Percentiles rank a stretch among this genome's conserved stretches.
Evolutionary conservation across 2,329 filamentous ascomycete species (phyloP).

Genomic region (Chaetomiaceae sp.): DNA sequence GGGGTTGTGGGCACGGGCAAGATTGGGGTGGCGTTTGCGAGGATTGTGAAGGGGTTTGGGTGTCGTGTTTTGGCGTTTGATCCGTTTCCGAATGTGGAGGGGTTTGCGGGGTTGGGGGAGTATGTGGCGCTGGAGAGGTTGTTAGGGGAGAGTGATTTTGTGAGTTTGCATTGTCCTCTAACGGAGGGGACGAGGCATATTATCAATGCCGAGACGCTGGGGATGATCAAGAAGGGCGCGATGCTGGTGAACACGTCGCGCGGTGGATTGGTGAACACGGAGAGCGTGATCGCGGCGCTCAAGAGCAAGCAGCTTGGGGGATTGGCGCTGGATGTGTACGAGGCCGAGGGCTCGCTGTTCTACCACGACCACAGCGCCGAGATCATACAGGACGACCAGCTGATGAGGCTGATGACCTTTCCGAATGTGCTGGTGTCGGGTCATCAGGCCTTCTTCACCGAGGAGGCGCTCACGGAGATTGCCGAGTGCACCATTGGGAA

Average conservation of each 20-base stretch:
- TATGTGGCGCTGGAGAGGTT: conserved; percentile 52
- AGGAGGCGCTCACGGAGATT: conserved; percentile 61
- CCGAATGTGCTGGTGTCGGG: conserved; percentile 63
- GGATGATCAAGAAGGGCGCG: conserved; percentile 53
- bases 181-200: conserved; percentile 55
- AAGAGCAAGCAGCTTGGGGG: conserved; percentile 57
- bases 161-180: conserved; percentile 64
- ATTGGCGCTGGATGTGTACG: conserved; percentile 64
- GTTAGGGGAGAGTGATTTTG: conserved; percentile 52
- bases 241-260: conserved; percentile 65
- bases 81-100: conserved; percentile 45
- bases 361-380: conserved; percentile 61
- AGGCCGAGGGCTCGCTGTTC: conserved; percentile 58
- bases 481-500: conserved; percentile 56
- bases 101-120: conserved; percentile 46
- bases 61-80: conserved; percentile 59
- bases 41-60: conserved; percentile 61
- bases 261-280: conserved; percentile 58
- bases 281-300: conserved; percentile 54
- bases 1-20: conserved; percentile 61
- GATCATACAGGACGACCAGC: conserved; percentile 61
- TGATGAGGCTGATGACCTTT: conserved; percentile 64
- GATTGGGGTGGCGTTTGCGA: conserved; percentile 58
- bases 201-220: conserved; percentile 50
- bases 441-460: conserved; percentile 66